phyloP scores from a whole-genome alignment of 768 basidiomycete species.

The Mycena indigotica region DNA sequence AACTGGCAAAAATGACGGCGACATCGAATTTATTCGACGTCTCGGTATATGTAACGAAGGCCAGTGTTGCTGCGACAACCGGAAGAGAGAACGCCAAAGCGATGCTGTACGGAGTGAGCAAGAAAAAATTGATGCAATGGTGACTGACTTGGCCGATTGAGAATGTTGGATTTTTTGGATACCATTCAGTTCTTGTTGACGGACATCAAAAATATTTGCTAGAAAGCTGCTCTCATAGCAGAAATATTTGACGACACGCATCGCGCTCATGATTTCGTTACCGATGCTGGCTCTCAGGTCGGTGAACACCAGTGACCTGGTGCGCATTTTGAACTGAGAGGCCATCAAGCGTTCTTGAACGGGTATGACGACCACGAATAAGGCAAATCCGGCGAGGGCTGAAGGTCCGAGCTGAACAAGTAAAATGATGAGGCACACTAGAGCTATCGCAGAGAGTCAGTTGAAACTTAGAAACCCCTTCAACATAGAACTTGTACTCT shows the following conservation, averaged over 20 bases:
- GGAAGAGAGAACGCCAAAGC: slow-evolving; percentile 63
- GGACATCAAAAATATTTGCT: slow-evolving; percentile 55
- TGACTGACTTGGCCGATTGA: slow-evolving; percentile 60
- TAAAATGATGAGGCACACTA: slow-evolving; percentile 62
- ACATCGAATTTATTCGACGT: slow-evolving; percentile 58
- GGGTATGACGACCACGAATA: slow-evolving; percentile 61
- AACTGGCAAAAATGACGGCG: slow-evolving; percentile 62
- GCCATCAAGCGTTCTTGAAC: slow-evolving; percentile 67
- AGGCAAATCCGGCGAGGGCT: slow-evolving; percentile 21
- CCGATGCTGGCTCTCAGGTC: slow-evolving; percentile 62
- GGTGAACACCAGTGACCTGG: slow-evolving; percentile 58
- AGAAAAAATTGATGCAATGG: slow-evolving; percentile 12
- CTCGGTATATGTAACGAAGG: slow-evolving; percentile 66
- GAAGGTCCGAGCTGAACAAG: slow-evolving; percentile 31
- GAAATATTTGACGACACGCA: slow-evolving; percentile 77
- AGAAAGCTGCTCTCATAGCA: slow-evolving; percentile 71
- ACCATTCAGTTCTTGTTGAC: slow-evolving; percentile 56
- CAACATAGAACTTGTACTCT: slow-evolving; percentile 27
- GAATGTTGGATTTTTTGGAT: slow-evolving; percentile 59
- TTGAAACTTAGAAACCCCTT: not conserved
- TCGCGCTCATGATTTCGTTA: slow-evolving; percentile 46
- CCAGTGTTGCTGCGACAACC: slow-evolving; percentile 63
- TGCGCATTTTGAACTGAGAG: slow-evolving; percentile 54
- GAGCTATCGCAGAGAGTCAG: slow-evolving; percentile 27
- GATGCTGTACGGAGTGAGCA: slow-evolving; percentile 33